Evolutionary conservation across 192 early-diverging fungal species (phyloP).

Genomic region (Podochytrium sp.): DNA sequence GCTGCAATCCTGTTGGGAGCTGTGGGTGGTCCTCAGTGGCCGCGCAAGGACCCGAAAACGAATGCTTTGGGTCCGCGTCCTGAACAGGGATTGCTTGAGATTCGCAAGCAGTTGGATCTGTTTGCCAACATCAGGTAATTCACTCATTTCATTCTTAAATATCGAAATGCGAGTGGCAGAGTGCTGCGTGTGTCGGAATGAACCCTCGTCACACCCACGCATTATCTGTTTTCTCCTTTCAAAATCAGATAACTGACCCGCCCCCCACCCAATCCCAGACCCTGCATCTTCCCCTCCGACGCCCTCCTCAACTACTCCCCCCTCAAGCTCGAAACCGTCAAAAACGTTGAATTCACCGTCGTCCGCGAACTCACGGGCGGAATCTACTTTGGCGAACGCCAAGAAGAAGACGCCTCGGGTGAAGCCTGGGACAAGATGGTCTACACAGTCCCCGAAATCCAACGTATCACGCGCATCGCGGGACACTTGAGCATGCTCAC

Average conservation of each 20-base stretch:
- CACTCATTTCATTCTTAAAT: too few relatives aligned
- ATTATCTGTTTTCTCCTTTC: conserved; percentile 5
- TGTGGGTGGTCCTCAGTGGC: conserved; percentile 98
- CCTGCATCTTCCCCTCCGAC: conserved; percentile 88
- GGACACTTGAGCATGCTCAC: conserved; percentile 79
- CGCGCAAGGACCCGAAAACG: conserved; percentile 70
- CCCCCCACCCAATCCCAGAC: conserved; percentile 56
- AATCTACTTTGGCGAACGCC: conserved; percentile 94
- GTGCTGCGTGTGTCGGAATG: neutral
- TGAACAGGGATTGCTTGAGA: conserved; percentile 90
- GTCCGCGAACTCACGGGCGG: conserved; percentile 96
- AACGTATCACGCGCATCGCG: conserved; percentile 95
- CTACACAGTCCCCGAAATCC: conserved; percentile 88
- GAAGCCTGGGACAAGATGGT: conserved; percentile 92
- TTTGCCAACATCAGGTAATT: conserved; percentile 89
- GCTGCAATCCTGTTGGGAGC: conserved; percentile 96
- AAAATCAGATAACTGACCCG: too few relatives aligned
- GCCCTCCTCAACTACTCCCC: conserved; percentile 83
- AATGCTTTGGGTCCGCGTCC: conserved; percentile 75
- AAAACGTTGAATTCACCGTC: conserved; percentile 90
- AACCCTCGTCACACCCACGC: neutral
- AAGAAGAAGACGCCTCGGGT: conserved; percentile 83
- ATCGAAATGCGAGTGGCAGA: neutral
- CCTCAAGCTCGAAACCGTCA: conserved; percentile 86
- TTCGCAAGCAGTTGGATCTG: conserved; percentile 90